Percentiles rank a stretch among this genome's conserved stretches.
phyloP scores from a whole-genome alignment of 257 asterid genomes.

The Henckelia pumila region DNA sequence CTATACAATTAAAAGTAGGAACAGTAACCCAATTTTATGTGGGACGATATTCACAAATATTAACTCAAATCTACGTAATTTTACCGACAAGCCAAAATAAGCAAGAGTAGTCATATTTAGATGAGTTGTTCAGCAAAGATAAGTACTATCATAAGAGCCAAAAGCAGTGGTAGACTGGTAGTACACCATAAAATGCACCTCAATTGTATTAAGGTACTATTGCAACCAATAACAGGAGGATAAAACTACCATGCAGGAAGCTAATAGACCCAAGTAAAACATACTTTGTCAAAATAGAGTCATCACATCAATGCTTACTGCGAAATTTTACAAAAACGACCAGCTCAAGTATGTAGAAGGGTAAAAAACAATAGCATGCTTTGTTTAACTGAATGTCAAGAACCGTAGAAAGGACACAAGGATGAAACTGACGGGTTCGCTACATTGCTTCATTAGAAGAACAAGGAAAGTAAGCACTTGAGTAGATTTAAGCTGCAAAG shows the following conservation, averaged over 20 bases:
- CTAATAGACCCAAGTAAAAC: neutral
- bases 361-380: neutral
- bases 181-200: neutral
- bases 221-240: neutral
- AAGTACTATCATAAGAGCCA: neutral
- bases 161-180: too few relatives aligned
- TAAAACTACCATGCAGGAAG: neutral
- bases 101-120: neutral
- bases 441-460: neutral
- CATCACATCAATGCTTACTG: too few relatives aligned
- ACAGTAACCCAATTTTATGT: neutral
- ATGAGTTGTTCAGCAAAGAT: neutral
- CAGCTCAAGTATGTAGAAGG: too few relatives aligned
- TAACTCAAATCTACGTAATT: too few relatives aligned
- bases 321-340: too few relatives aligned
- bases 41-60: too few relatives aligned
- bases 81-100: neutral
- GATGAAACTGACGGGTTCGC: neutral
- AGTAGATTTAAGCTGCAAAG: neutral
- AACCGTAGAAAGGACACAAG: neutral
- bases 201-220: neutral
- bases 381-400: neutral
- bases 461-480: neutral
- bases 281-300: neutral
- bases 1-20: conserved; percentile 8